phyloP scores from a whole-genome alignment of 305 asterid genomes.

The Lippia alba region DNA sequence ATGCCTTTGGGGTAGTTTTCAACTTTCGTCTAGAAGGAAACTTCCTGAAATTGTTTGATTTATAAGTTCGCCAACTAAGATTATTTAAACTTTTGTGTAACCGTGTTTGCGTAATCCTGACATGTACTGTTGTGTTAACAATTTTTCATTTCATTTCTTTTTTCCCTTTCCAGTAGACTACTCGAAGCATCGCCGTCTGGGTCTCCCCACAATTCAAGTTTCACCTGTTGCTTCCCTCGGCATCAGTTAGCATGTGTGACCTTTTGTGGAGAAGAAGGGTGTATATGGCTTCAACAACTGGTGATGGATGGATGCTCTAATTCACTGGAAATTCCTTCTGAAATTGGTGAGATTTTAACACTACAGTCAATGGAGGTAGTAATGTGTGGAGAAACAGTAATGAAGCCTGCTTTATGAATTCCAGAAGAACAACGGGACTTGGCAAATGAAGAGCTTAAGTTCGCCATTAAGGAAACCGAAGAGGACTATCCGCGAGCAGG shows the following conservation, averaged over 20 bases:
- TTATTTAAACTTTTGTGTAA: neutral
- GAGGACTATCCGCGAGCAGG: no score
- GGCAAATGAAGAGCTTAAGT: slow-evolving; percentile 22
- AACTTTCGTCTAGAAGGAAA: slow-evolving; percentile 18
- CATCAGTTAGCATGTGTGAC: slow-evolving; percentile 14
- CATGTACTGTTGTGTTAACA: neutral
- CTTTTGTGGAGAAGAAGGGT: neutral
- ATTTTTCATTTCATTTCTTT: neutral
- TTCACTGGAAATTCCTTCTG: neutral
- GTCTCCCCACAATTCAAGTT: neutral
- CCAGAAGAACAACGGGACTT: slow-evolving; percentile 12
- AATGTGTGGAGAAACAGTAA: neutral
- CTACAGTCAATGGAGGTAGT: slow-evolving; percentile 20
- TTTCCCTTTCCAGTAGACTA: neutral
- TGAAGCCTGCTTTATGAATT: neutral
- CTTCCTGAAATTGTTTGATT: neutral
- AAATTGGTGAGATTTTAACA: neutral
- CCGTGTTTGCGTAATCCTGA: neutral
- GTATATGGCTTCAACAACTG: neutral
- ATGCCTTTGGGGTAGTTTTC: neutral
- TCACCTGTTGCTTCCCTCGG: neutral
- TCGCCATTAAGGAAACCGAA: slow-evolving; percentile 27
- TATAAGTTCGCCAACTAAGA: neutral
- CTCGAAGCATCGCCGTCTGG: neutral
- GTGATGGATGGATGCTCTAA: neutral